phyloP scores from a whole-genome alignment of 106 monocot species.

The Dendrobium catenatum region DNA sequence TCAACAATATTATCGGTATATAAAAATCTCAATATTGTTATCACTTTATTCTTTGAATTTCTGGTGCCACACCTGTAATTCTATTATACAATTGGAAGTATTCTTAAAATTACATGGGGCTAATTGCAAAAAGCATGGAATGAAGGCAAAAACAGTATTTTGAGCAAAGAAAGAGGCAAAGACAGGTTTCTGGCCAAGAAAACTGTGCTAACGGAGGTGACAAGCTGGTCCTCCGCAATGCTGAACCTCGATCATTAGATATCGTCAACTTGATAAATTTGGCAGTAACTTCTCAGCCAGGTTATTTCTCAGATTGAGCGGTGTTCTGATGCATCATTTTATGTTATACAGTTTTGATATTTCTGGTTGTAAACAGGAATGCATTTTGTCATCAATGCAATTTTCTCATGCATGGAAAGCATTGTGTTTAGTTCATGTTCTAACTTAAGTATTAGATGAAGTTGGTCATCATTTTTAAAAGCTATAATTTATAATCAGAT shows the following conservation, averaged over 20 bases:
- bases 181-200: slow-evolving; percentile 21
- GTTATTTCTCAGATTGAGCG: slow-evolving; percentile 7
- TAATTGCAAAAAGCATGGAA: slow-evolving; percentile 8
- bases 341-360: not conserved
- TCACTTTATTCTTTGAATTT: not conserved
- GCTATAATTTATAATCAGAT: too few species aligned
- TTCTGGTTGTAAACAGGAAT: not conserved
- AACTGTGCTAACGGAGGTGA: slow-evolving; percentile 13
- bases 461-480: not conserved
- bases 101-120: not conserved
- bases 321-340: not conserved
- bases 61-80: not conserved
- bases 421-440: not conserved
- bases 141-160: slow-evolving; percentile 72
- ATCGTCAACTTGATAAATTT: slow-evolving; percentile 45
- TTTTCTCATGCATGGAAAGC: not conserved
- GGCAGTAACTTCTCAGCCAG: slow-evolving; percentile 26
- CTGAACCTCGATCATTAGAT: slow-evolving; percentile 51
- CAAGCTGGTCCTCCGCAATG: slow-evolving; percentile 13
- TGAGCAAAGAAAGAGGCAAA: slow-evolving; percentile 58
- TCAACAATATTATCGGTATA: not conserved
- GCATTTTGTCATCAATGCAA: not conserved
- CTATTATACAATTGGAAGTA: not conserved
- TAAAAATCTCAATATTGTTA: not conserved
- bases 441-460: slow-evolving; percentile 4